Percentiles rank a stretch among this genome's conserved stretches.
These are phyloP conservation scores for Cardamine resedifolia DNA, from an alignment of 345 rosid genomes.

Conservation along the genomic window DNA sequence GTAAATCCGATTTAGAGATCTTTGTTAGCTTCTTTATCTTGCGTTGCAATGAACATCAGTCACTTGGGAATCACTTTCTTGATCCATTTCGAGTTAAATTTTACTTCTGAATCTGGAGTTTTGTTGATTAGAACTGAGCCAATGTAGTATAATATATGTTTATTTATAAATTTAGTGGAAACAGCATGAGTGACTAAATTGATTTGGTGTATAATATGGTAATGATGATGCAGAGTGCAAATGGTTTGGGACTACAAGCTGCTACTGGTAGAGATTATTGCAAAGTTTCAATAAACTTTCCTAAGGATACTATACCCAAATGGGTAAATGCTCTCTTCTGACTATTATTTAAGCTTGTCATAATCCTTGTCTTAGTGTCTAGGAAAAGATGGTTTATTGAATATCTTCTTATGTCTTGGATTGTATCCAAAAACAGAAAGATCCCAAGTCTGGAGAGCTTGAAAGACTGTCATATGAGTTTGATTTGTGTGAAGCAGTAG, in stretches of 20 bases:
- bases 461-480: slow-evolving; percentile 81
- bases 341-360: background rate
- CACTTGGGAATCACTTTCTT: background rate
- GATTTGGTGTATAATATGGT: background rate
- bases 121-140: background rate
- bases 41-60: background rate
- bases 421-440: slow-evolving; percentile 51
- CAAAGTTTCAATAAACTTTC: slow-evolving; percentile 61
- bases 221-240: slow-evolving; percentile 65
- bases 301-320: slow-evolving; percentile 73
- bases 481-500: slow-evolving; percentile 89
- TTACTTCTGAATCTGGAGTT: slow-evolving; percentile 9
- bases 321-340: slow-evolving; percentile 56
- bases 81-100: background rate
- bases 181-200: background rate
- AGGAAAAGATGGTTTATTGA: background rate
- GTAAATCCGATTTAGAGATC: slow-evolving; percentile 27
- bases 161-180: background rate
- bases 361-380: background rate
- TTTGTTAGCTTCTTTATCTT: slow-evolving; percentile 1
- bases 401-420: background rate
- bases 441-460: slow-evolving; percentile 84
- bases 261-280: slow-evolving; percentile 61
- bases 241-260: slow-evolving; percentile 86
- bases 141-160: background rate